Percentiles rank a stretch among this genome's conserved stretches.
phyloP scores from a whole-genome alignment of 2,329 filamentous ascomycete species.

The Mycocentrospora acerina region DNA sequence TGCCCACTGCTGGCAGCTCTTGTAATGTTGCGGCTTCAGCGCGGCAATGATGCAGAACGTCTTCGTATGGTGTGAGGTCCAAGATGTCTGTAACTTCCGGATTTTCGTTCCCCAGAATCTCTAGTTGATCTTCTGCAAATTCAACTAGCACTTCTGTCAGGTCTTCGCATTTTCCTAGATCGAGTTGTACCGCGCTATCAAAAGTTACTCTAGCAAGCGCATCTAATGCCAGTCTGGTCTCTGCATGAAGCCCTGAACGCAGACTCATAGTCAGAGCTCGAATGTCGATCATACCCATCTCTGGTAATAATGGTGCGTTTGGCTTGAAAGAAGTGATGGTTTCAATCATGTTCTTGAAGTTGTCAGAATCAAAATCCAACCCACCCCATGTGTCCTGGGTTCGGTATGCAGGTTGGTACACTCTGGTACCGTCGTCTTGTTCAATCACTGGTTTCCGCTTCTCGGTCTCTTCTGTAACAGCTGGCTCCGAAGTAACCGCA shows the following conservation, averaged over 20 bases:
- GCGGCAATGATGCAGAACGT: constrained; percentile 77
- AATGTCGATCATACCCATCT: constrained; percentile 87
- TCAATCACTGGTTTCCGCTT: constrained; percentile 29
- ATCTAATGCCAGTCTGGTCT: constrained; percentile 88
- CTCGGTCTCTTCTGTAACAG: constrained; percentile 17
- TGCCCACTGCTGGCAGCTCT: constrained; percentile 73
- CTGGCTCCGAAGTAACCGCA: constrained; percentile 18
- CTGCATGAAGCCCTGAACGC: constrained; percentile 84
- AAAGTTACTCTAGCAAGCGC: constrained; percentile 72
- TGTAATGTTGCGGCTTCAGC: constrained; percentile 71
- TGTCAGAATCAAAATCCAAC: constrained; percentile 46
- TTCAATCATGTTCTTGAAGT: constrained; percentile 74
- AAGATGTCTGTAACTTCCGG: constrained; percentile 86
- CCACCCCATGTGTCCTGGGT: constrained; percentile 32
- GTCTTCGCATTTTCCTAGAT: constrained; percentile 62
- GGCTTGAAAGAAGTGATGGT: constrained; percentile 69
- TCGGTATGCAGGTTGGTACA: constrained; percentile 33
- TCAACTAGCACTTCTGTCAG: constrained; percentile 85
- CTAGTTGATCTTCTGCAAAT: constrained; percentile 85
- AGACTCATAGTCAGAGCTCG: constrained; percentile 86
- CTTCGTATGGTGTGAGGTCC: constrained; percentile 81
- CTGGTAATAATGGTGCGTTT: constrained; percentile 70
- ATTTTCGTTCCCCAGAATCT: constrained; percentile 79
- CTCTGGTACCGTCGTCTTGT: constrained; percentile 28
- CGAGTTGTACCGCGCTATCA: constrained; percentile 35